Evolutionary conservation across 2,329 filamentous ascomycete species (phyloP).

Genomic region (Nothophoma quercina): DNA sequence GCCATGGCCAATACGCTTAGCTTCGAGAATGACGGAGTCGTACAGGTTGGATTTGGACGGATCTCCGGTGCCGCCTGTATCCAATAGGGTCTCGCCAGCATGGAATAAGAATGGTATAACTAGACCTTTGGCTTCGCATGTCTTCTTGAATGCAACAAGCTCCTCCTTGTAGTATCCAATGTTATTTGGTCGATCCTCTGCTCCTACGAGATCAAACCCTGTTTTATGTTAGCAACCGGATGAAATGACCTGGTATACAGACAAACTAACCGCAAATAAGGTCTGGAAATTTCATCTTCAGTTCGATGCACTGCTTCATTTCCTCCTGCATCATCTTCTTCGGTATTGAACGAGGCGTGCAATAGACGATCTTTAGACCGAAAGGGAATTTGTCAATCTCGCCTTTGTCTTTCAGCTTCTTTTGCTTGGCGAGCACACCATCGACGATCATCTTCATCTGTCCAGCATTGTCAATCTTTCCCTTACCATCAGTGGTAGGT

Average conservation of each 20-base stretch:
- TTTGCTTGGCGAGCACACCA: constrained; percentile 60
- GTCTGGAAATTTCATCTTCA: constrained; percentile 64
- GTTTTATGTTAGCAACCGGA: no score
- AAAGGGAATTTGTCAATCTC: constrained; percentile 60
- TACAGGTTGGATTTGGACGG: constrained; percentile 67
- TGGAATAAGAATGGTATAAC: constrained; percentile 78
- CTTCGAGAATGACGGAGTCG: constrained; percentile 70
- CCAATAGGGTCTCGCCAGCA: constrained; percentile 74
- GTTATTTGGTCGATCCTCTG: constrained; percentile 68
- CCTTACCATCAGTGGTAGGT: constrained; percentile 63
- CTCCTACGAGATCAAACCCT: constrained; percentile 75
- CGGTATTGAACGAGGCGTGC: constrained; percentile 69
- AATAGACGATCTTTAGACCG: constrained; percentile 75
- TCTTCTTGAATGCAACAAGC: constrained; percentile 63
- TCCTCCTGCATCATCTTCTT: constrained; percentile 58
- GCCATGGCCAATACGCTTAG: constrained; percentile 77
- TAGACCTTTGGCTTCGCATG: constrained; percentile 58
- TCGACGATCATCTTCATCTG: constrained; percentile 62
- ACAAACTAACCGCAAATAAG: constrained; percentile 68
- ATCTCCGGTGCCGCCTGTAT: constrained; percentile 69
- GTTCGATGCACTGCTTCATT: constrained; percentile 66
- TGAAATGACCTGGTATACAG: no score
- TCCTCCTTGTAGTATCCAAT: constrained; percentile 67
- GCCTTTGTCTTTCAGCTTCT: constrained; percentile 48
- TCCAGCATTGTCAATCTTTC: constrained; percentile 61